phyloP scores from a whole-genome alignment of 139 green algal genomes.

The Marvania coccoides region DNA sequence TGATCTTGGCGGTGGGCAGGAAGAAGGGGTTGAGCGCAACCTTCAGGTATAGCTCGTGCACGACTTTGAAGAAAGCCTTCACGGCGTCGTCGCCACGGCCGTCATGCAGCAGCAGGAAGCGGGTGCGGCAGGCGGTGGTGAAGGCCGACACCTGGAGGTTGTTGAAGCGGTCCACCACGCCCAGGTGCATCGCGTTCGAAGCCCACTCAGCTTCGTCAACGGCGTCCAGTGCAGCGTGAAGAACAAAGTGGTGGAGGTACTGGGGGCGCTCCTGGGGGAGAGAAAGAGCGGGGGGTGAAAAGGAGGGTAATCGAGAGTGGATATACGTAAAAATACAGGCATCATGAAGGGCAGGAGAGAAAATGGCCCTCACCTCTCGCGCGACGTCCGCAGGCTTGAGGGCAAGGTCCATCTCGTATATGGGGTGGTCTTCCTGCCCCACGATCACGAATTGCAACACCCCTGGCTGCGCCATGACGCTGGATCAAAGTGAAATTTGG shows the following conservation, averaged over 20 bases:
- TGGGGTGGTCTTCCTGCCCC: conserved; percentile 66
- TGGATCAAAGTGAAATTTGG: too few species aligned
- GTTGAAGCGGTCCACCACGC: conserved; percentile 93
- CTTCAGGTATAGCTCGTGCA: conserved; percentile 82
- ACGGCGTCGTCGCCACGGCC: conserved; percentile 68
- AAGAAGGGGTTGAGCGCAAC: conserved; percentile 85
- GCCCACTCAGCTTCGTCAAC: conserved; percentile 86
- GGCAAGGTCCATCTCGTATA: conserved; percentile 76
- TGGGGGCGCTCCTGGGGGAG: conserved; percentile 65
- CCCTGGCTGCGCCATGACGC: background rate
- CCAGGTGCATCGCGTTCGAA: conserved; percentile 70
- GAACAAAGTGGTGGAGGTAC: conserved; percentile 96
- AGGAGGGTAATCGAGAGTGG: too few species aligned
- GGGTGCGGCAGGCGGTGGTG: conserved; percentile 62
- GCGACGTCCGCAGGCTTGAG: background rate
- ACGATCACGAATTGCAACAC: conserved; percentile 79
- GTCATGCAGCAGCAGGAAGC: conserved; percentile 87
- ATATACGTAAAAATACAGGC: background rate
- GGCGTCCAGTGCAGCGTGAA: conserved; percentile 87
- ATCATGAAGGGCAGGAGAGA: background rate
- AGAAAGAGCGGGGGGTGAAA: background rate
- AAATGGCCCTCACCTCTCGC: background rate
- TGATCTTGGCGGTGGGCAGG: conserved; percentile 51
- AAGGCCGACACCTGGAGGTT: conserved; percentile 77
- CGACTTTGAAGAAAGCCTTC: conserved; percentile 80